Evolutionary conservation across 495 filamentous ascomycete species (phyloP).

Genomic region (Podospora pseudoanserina): DNA sequence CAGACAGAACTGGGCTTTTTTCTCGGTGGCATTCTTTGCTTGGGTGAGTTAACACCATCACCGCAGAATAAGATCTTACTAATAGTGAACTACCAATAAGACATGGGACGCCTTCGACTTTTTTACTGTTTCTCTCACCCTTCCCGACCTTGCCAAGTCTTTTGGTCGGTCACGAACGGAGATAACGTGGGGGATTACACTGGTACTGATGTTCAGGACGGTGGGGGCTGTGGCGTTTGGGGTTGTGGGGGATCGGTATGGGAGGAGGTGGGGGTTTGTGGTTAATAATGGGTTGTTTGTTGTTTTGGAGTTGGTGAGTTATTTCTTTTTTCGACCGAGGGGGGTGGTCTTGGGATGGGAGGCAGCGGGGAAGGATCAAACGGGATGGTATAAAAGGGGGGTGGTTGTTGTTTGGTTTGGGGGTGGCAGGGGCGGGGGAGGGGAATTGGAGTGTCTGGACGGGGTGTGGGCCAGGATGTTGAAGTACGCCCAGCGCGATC

Average conservation of each 20-base stretch:
- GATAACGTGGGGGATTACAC: slow-evolving; percentile 88
- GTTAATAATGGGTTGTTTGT: slow-evolving; percentile 82
- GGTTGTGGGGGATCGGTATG: slow-evolving; percentile 76
- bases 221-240: slow-evolving; percentile 73
- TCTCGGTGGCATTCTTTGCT: not conserved
- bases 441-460: too few species aligned
- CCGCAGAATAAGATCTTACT: not conserved
- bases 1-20: not conserved
- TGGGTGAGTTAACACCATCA: not conserved
- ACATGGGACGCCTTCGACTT: slow-evolving; percentile 90
- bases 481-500: too few species aligned
- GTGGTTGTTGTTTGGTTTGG: too few species aligned
- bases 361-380: too few species aligned
- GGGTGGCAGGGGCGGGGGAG: too few species aligned
- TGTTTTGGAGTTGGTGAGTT: slow-evolving; percentile 61
- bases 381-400: too few species aligned
- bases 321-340: not conserved
- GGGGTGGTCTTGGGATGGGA: too few species aligned
- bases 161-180: slow-evolving; percentile 67
- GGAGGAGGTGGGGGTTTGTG: slow-evolving; percentile 85
- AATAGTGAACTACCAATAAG: slow-evolving; percentile 25
- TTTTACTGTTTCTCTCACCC: slow-evolving; percentile 81
- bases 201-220: slow-evolving; percentile 76
- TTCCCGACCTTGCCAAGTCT: slow-evolving; percentile 59
- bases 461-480: too few species aligned